Percentiles rank a stretch among this genome's conserved stretches.
Conservation (phyloP, 176 grass and related monocot genomes). For the Luzula sylvatica region DNA sequence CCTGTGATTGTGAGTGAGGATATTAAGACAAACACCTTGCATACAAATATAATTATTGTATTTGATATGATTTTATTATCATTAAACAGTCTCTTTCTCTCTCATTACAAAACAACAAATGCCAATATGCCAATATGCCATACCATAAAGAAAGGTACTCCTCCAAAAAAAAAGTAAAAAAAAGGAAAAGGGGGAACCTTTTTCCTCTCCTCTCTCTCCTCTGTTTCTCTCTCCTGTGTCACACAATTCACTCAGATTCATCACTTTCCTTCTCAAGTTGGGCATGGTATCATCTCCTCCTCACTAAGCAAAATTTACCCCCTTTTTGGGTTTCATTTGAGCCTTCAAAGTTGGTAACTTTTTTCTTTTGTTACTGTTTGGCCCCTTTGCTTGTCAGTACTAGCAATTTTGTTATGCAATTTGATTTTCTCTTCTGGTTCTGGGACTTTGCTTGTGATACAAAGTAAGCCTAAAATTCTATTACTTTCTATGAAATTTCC, state of each 20-base stretch:
- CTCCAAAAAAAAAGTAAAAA: neutral
- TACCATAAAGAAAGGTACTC: slow-evolving; percentile 6
- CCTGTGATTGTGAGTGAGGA: slow-evolving; percentile 1
- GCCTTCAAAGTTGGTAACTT: slow-evolving; percentile 17
- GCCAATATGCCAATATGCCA: too few species aligned
- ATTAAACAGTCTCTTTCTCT: slow-evolving; percentile 25
- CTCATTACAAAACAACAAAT: slow-evolving; percentile 31
- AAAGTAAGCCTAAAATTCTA: neutral
- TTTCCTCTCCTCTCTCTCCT: slow-evolving; percentile 31
- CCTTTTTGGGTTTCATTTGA: neutral
- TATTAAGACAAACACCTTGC: neutral
- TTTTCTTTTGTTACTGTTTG: slow-evolving; percentile 6
- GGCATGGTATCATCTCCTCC: slow-evolving; percentile 3
- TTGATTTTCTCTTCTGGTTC: neutral
- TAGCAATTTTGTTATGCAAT: slow-evolving; percentile 5
- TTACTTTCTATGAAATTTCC: neutral
- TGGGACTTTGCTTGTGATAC: neutral
- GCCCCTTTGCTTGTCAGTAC: neutral
- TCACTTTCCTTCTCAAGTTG: slow-evolving; percentile 18
- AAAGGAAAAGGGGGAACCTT: slow-evolving; percentile 25
- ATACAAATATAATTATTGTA: too few species aligned
- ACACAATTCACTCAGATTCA: slow-evolving; percentile 44
- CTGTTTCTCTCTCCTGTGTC: slow-evolving; percentile 24
- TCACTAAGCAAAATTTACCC: slow-evolving; percentile 1
- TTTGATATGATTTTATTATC: too few species aligned